phyloP scores from a whole-genome alignment of 768 basidiomycete genomes.

The Podaxis rugospora region DNA sequence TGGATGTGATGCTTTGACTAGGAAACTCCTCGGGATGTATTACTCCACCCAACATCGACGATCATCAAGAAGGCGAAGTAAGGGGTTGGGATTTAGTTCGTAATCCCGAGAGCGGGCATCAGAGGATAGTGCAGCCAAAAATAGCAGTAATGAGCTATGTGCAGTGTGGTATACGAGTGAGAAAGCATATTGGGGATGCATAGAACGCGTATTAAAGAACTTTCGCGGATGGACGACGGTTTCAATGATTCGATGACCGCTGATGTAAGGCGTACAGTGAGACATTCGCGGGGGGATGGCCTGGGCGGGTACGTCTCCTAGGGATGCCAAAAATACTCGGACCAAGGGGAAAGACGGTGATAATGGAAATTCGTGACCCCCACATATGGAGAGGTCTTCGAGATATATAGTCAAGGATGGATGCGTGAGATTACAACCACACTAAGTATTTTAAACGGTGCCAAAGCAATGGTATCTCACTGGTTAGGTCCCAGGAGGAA shows the following conservation, averaged over 20 bases:
- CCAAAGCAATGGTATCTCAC: too few species aligned
- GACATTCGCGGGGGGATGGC: too few species aligned
- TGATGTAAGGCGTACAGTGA: too few species aligned
- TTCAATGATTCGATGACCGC: background rate
- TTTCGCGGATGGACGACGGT: background rate
- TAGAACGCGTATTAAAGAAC: background rate
- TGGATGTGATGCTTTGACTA: conserved; percentile 22
- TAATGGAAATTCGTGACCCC: background rate
- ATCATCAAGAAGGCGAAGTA: background rate
- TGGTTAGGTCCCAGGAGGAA: too few species aligned
- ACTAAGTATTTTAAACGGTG: too few species aligned
- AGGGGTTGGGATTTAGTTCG: background rate
- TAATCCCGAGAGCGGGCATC: conserved; percentile 24
- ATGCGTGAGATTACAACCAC: too few species aligned
- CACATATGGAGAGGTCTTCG: background rate
- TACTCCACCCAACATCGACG: background rate
- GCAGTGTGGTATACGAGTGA: conserved; percentile 6
- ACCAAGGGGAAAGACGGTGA: too few species aligned
- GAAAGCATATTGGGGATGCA: background rate
- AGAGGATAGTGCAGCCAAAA: conserved; percentile 24
- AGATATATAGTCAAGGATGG: too few species aligned
- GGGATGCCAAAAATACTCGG: too few species aligned
- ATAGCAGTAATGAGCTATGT: conserved; percentile 25
- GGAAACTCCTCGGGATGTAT: conserved; percentile 19
- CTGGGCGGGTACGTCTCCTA: too few species aligned